Percentiles rank a stretch among this genome's conserved stretches.
phyloP scores from a whole-genome alignment of 1,139 yeast species.

The Pichia kudriavzevii region DNA sequence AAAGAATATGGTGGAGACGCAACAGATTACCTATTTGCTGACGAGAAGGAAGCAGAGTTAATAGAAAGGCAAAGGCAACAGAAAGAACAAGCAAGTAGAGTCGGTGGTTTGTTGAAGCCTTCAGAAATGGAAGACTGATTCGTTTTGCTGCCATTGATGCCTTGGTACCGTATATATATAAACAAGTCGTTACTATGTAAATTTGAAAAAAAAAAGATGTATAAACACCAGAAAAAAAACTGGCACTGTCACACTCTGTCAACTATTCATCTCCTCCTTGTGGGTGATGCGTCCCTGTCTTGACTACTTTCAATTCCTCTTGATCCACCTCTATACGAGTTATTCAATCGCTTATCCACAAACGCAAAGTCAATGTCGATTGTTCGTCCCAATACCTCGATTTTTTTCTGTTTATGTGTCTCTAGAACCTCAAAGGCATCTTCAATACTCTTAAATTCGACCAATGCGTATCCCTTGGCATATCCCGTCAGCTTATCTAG shows the following conservation, averaged over 20 bases:
- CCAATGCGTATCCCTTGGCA: constrained; percentile 36
- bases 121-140: constrained; percentile 92
- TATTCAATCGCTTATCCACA: constrained; percentile 23
- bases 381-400: constrained; percentile 29
- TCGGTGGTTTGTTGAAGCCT: constrained; percentile 93
- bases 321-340: not conserved
- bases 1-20: constrained; percentile 93
- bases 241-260: no score
- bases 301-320: constrained; percentile 1
- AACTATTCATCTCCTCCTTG: no score
- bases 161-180: no score
- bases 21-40: constrained; percentile 89
- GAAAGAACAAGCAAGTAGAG: constrained; percentile 74
- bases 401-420: constrained; percentile 20
- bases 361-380: constrained; percentile 35
- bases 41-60: constrained; percentile 77
- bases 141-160: no score
- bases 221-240: no score
- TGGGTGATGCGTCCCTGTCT: no score
- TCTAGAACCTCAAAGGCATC: constrained; percentile 32
- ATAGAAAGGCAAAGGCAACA: constrained; percentile 62
- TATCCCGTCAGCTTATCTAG: constrained; percentile 38
- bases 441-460: constrained; percentile 30
- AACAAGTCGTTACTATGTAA: no score
- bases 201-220: not conserved